Percentiles rank a stretch among this genome's conserved stretches.
Evolutionary conservation across 2,329 filamentous ascomycete genomes (phyloP).

Genomic region (Fusarium pseudograminearum): DNA sequence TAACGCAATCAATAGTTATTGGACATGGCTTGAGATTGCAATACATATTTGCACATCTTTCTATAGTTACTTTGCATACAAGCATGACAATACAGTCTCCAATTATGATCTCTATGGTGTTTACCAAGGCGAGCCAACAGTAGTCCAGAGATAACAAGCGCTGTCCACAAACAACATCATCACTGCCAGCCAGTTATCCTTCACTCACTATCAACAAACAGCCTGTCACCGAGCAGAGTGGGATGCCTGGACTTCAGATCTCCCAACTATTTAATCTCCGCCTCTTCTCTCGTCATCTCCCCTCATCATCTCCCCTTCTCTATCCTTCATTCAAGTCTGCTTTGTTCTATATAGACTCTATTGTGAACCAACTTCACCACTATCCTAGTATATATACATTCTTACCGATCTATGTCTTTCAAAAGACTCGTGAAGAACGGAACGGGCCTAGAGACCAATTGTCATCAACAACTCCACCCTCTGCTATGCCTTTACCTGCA

Average conservation of each 20-base stretch:
- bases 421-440: no score
- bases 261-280: neutral
- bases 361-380: no score
- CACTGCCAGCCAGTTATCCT: neutral
- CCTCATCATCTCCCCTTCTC: neutral
- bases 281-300: neutral
- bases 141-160: neutral
- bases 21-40: neutral
- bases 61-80: neutral
- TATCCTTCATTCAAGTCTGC: neutral
- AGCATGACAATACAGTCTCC: neutral
- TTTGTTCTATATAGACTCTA: neutral
- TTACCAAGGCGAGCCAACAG: neutral
- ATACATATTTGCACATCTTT: neutral
- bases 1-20: neutral
- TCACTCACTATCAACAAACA: neutral
- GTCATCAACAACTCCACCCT: no score
- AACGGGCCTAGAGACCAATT: no score
- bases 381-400: no score
- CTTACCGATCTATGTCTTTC: no score
- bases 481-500: no score
- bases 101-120: neutral
- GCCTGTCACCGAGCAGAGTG: neutral
- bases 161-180: neutral
- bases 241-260: neutral